Base-by-base conservation (phyloP, 2,329 filamentous ascomycete species). In the Diplodia sapinea region DNA sequence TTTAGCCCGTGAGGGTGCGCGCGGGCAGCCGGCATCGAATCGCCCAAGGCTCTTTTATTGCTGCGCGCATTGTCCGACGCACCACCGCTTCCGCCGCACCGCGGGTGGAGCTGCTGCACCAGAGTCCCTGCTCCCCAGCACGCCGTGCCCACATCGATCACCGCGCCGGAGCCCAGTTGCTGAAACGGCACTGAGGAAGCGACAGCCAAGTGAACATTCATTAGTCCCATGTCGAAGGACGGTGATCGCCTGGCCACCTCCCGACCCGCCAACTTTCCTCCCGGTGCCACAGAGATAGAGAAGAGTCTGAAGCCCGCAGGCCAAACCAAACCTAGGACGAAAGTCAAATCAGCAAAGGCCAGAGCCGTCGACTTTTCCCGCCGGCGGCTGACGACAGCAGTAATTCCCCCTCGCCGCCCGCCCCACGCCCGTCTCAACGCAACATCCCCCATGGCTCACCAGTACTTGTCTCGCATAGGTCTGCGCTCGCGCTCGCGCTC, bases 101-200 rank as follows among this genome's bases (percentile, higher is more conserved):
- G 57, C 62, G 63, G 63, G 38, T 55, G 40, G 63, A 55, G 63
- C 51, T 49, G 50, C 52, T 57, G 52, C 64, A 26, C 15, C 26
- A 38, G 36, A n/a, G 55, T 59, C 65, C 65, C 65, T 59, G 54
- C 31, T 59, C 54, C 65, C 54, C 47, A 33, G 23, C 47, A 23
- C 47, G 47, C 52, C 65, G 29, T 57, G 55, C 47, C 65, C 65
- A 47, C 64, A 43, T 56, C 52, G 55, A 59, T 66, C 62, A 59
- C 52, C 62, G 51, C 63, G 54, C 52, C 61, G 31, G 38, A 56
- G 66, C 51, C 52, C 66, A 64, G 59, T 38, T 66, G 66, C 66
- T 68, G 67, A 68, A 68, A 68, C 67, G 67, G 52, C 57, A 40
- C 59, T 68, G 67, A 68, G 51, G 67, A 68, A 68, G 67, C 67